Base-by-base conservation (phyloP, 2,329 filamentous ascomycete genomes). In the Leptosphaerulina australis region DNA sequence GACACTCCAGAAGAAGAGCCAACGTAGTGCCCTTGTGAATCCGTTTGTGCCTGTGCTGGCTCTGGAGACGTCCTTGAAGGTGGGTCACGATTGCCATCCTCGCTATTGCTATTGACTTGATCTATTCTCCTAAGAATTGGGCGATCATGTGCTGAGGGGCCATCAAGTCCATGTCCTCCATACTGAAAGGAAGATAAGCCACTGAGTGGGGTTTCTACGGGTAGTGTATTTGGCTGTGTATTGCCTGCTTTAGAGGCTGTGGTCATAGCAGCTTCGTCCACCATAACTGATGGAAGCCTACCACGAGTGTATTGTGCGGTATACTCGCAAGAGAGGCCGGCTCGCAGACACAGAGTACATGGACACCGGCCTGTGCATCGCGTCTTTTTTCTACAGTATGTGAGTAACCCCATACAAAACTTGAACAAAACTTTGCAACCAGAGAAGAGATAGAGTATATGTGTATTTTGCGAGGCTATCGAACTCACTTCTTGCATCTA, bases 291-390 rank as follows among this genome's bases (percentile, higher is more conserved):
- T 6, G 77, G 76, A 25, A 76, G 50, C 54, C 77, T 68, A 4
- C 77, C 77, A 53, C 80, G 68, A 14, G 74, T 77, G 56, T 83
- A 82, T 0, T 74, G 71, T 15, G 79, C 78, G 18, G 76, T 76
- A 56, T 79, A 83, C 14, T 77, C 77, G 64, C 80, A 83, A 10
- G 64, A 60, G 5, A 71, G 53, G 9, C 65, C 67, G 9, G 64
- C 55, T 45, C 62, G 57, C 24, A 69, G 49, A 51, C 70, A 73
- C 12, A 70, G 49, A 3, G 63, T 50, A 50, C 70, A 73, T 15
- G 70, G 70, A 35, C 69, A 73, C 40, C 64, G 63, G 6, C 70
- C 70, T 26, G 66, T 66, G 48, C 70, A 73, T 59, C 70, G 55
- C 17, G 67, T 71, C 53, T 73, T 73, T 52, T 72, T 72, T 41